phyloP scores from a whole-genome alignment of 2,329 filamentous ascomycete genomes.

The Diaporthe destruens region DNA sequence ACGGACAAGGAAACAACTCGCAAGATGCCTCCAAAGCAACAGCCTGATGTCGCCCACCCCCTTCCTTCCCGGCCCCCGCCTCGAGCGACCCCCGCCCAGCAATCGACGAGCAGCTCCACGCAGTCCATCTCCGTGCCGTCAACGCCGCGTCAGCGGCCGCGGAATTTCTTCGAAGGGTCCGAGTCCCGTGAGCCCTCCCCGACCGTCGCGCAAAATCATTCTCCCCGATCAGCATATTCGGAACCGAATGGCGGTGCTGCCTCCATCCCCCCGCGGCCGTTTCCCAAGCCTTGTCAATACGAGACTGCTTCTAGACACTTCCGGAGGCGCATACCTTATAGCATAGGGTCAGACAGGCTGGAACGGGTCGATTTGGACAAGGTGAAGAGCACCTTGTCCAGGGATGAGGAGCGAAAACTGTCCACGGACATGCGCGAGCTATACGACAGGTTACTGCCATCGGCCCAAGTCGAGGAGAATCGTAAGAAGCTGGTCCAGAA shows the following conservation, averaged over 20 bases:
- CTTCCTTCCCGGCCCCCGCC: constrained; percentile 43
- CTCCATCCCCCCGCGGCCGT: constrained; percentile 71
- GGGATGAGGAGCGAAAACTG: constrained; percentile 80
- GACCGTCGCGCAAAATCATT: constrained; percentile 80
- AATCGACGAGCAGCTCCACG: constrained; percentile 50
- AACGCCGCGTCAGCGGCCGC: constrained; percentile 89
- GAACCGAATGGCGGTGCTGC: constrained; percentile 84
- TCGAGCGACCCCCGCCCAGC: constrained; percentile 40
- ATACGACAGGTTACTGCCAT: constrained; percentile 88
- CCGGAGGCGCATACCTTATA: constrained; percentile 91
- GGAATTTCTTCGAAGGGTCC: constrained; percentile 79
- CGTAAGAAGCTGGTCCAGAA: constrained; percentile 85
- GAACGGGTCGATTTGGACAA: constrained; percentile 79
- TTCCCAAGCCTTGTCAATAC: constrained; percentile 75
- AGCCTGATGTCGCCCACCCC: constrained; percentile 48
- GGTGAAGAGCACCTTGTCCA: constrained; percentile 76
- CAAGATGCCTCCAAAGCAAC: constrained; percentile 64
- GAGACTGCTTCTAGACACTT: constrained; percentile 88
- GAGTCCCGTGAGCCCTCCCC: constrained; percentile 84
- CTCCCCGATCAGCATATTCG: constrained; percentile 89
- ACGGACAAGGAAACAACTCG: constrained; percentile 53
- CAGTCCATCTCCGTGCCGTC: constrained; percentile 93
- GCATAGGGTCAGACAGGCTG: constrained; percentile 82
- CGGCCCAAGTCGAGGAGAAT: constrained; percentile 80
- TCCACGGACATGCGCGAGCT: constrained; percentile 86